A percentile compares a stretch with the other conserved stretches of the same genome.
Conservation (phyloP, 371 early-diverging fungal species). For the Mucor racemosus region DNA sequence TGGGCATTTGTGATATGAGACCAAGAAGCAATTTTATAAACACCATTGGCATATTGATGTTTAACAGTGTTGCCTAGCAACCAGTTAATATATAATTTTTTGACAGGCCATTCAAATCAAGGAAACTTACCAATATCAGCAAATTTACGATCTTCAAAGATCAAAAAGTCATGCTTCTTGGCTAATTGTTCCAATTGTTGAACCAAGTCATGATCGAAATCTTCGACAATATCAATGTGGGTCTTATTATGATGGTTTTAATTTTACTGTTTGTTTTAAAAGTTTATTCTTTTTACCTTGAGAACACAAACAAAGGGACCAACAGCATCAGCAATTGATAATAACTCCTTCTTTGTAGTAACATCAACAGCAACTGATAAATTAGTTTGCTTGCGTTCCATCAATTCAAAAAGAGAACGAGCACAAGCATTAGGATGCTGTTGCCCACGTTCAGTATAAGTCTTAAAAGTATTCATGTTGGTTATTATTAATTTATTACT, state of each 20-base stretch:
- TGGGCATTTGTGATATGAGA: slow-evolving; percentile 95
- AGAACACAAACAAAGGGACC: slow-evolving; percentile 95
- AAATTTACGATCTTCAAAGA: slow-evolving; percentile 98
- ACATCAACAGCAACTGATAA: slow-evolving; percentile 92
- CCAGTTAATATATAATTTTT: neutral
- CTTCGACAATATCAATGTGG: slow-evolving; percentile 92
- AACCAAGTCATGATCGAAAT: slow-evolving; percentile 88
- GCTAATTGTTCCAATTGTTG: slow-evolving; percentile 74
- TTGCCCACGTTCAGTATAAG: slow-evolving; percentile 61
- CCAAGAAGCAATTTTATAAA: slow-evolving; percentile 94
- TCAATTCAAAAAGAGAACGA: slow-evolving; percentile 74
- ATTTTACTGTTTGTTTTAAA: neutral
- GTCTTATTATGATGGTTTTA: slow-evolving; percentile 62
- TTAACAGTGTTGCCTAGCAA: slow-evolving; percentile 92
- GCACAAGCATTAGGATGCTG: slow-evolving; percentile 73
- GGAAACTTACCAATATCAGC: slow-evolving; percentile 79
- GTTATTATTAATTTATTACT: slow-evolving; percentile 1
- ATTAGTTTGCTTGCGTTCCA: slow-evolving; percentile 92
- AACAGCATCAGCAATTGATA: slow-evolving; percentile 83
- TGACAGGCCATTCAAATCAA: neutral
- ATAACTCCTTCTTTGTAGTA: slow-evolving; percentile 82
- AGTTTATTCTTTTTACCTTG: slow-evolving; percentile 62
- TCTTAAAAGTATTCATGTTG: slow-evolving; percentile 47
- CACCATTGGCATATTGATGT: slow-evolving; percentile 88
- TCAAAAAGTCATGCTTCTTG: slow-evolving; percentile 88